Evolutionary conservation across 441 rosid genomes (phyloP).

Genomic region (Gossypium davidsonii): DNA sequence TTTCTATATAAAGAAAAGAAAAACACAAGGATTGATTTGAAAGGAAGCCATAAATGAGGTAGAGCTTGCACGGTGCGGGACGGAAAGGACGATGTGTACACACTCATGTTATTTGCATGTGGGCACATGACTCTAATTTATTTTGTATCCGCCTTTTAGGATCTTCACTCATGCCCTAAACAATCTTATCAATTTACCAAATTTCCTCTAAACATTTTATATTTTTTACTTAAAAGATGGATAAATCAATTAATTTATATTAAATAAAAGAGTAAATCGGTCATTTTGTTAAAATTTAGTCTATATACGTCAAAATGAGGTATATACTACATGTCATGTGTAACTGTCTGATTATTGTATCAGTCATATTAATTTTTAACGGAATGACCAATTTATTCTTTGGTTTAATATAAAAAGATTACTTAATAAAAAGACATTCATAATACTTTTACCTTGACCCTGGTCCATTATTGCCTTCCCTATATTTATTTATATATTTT

Average conservation of each 20-base stretch:
- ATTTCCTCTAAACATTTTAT: too few relatives aligned
- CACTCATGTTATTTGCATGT: slow-evolving; percentile 17
- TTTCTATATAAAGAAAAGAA: too few relatives aligned
- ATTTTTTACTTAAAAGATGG: too few relatives aligned
- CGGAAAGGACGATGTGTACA: background rate
- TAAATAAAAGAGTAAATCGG: too few relatives aligned
- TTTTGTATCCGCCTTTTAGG: background rate
- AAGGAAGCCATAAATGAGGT: background rate
- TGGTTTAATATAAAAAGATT: too few relatives aligned
- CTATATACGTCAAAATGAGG: too few relatives aligned
- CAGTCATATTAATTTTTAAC: too few relatives aligned
- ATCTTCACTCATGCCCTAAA: background rate
- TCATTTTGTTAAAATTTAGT: too few relatives aligned
- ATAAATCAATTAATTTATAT: too few relatives aligned
- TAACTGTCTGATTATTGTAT: too few relatives aligned
- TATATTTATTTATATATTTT: background rate
- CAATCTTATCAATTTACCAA: background rate
- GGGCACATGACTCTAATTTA: slow-evolving; percentile 16
- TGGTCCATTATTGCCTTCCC: background rate
- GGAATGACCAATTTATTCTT: rapidly evolving
- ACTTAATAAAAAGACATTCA: too few relatives aligned
- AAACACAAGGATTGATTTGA: background rate
- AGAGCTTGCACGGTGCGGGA: background rate
- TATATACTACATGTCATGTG: too few relatives aligned
- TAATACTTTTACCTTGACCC: background rate